Evolutionary conservation across 257 asterid species (phyloP).

Genomic region (Petrea volubilis): DNA sequence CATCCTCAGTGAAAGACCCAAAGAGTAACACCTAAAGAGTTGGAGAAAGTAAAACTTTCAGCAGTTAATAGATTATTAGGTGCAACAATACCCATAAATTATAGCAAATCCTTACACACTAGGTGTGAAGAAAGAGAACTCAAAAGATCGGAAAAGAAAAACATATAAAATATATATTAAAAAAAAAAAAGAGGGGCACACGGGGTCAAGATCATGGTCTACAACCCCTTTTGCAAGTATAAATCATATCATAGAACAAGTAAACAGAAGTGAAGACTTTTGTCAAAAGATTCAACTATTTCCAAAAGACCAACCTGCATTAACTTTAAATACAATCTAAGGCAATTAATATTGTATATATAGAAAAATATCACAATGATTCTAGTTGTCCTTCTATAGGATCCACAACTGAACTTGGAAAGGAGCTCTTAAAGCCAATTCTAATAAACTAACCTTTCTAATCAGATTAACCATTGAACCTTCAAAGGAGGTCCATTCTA

Average conservation of each 20-base stretch:
- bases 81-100: not conserved
- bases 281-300: not conserved
- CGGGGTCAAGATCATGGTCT: not conserved
- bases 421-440: not conserved
- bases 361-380: not conserved
- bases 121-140: not conserved
- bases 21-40: slow-evolving; percentile 62
- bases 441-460: not conserved
- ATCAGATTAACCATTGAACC: not conserved
- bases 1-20: slow-evolving; percentile 94
- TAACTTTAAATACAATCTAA: not conserved
- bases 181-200: too few relatives aligned
- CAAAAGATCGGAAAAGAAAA: not conserved
- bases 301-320: not conserved
- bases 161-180: not conserved
- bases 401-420: not conserved
- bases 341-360: not conserved
- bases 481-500: not conserved
- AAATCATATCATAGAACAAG: not conserved
- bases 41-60: slow-evolving; percentile 17
- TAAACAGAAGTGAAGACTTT: slow-evolving; percentile 3
- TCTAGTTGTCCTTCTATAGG: not conserved
- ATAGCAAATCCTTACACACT: not conserved
- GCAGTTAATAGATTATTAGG: not conserved
- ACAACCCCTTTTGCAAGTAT: not conserved